phyloP scores from a whole-genome alignment of 768 basidiomycete species.

The Leccinum subgranulosum region DNA sequence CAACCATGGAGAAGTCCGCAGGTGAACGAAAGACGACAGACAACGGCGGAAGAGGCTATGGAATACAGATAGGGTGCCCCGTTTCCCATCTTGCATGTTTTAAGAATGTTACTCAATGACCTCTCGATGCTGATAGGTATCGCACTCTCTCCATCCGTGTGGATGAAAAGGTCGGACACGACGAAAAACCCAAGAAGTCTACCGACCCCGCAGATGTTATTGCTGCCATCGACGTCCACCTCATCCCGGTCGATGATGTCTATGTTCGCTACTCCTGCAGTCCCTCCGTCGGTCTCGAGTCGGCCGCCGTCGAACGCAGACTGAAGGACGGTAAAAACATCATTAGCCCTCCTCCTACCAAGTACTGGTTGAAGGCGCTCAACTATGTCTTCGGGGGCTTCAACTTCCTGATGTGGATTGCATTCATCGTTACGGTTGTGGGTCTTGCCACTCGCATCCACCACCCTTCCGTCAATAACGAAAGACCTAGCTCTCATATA shows the following conservation, averaged over 20 bases:
- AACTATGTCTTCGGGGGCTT: conserved; percentile 57
- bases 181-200: conserved; percentile 15
- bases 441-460: conserved; percentile 1
- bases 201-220: conserved; percentile 38
- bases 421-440: conserved; percentile 44
- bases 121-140: conserved; percentile 23
- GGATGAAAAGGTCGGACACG: conserved; percentile 27
- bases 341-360: conserved; percentile 44
- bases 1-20: conserved; percentile 19
- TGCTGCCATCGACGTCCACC: conserved; percentile 48
- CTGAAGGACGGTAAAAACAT: conserved; percentile 47
- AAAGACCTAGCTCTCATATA: conserved; percentile 41
- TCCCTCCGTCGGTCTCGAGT: conserved; percentile 41
- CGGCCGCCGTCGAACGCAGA: conserved; percentile 38
- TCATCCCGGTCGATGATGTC: conserved; percentile 38
- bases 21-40: conserved; percentile 14
- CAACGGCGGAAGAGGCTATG: conserved; percentile 22
- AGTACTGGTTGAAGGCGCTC: conserved; percentile 46
- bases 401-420: conserved; percentile 52
- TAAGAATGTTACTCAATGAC: neutral
- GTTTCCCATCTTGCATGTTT: neutral
- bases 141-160: conserved; percentile 47
- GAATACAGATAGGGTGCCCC: conserved; percentile 30
- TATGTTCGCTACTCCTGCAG: conserved; percentile 43
- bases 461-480: neutral